Base-by-base conservation (phyloP, 306 rosid genomes). In the Astragalus glycyphyllos region DNA sequence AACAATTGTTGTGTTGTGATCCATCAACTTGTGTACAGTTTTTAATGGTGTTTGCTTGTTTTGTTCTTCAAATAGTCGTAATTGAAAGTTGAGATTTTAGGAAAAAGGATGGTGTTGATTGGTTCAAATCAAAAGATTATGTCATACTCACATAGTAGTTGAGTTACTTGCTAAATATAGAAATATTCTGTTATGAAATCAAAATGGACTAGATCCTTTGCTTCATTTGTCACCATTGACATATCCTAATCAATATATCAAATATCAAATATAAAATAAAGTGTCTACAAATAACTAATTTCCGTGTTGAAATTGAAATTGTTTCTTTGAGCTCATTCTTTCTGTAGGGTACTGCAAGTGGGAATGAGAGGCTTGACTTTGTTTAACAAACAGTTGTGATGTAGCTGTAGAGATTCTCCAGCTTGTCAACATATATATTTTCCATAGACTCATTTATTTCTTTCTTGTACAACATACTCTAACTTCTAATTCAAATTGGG, bases 121-220 rank as follows among this genome's bases (percentile, higher is more conserved):
- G 71, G 54, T 17, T 37, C n/a, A 49, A 57, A 32, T 37, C n/a
- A 49, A 57, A 57, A 63, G 45, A 31, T 16, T 50, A 1, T 20
- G 31, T 26, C 31, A 26, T 26, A 26, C 31, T 26, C 31, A 42
- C 31, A 42, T 38, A 35, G 46, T 6, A 10, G 55, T 68, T 69
- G 51, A 37, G 64, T 49, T 61, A 2, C 11, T 64, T 76, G 58
- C 81, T 47, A 72, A 72, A 81, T 58, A 51, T 72, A 11, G 82
- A 72, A 66, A 59, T 26, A 26, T 20, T 70, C 40, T 58, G 37
- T 49, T 65, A 73, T 63, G 64, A 79, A 57, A 73, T 63, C 58
- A 79, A 44, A 74, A 35, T 54, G 34, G 46, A 69, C 37, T 38
- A 35, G 46, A 11, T n/a, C 8, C 49, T 66, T 74, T 6, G 48